Percentiles rank a stretch among this genome's conserved stretches.
These are phyloP conservation scores for Aspergillus flavus DNA, from an alignment of 2,329 filamentous ascomycete genomes.

Conservation along the genomic window DNA sequence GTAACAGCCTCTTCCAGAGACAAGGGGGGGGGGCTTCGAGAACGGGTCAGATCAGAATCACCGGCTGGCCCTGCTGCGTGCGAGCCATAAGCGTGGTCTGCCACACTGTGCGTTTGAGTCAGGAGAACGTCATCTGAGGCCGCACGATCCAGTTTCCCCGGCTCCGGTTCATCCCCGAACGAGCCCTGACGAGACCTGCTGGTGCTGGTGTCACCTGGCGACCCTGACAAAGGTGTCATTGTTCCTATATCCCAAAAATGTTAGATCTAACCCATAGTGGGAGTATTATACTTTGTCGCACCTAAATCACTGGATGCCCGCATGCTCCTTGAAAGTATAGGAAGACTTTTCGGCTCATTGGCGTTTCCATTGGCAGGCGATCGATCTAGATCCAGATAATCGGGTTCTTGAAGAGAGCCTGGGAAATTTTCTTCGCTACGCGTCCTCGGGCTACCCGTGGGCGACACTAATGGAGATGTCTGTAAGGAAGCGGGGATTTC, in stretches of 20 bases:
- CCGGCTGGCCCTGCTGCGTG: constrained; percentile 16
- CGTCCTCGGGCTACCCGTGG: constrained; percentile 73
- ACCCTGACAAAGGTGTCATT: constrained; percentile 44
- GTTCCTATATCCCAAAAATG: constrained; percentile 31
- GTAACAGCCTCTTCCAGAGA: constrained; percentile 75
- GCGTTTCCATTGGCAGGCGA: constrained; percentile 22
- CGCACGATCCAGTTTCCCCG: constrained; percentile 50
- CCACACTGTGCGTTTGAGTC: constrained; percentile 36
- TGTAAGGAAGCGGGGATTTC: constrained; percentile 91
- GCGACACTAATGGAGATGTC: constrained; percentile 91
- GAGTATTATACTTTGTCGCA: constrained; percentile 18
- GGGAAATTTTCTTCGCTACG: constrained; percentile 34
- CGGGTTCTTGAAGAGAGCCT: constrained; percentile 50
- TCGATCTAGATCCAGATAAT: constrained; percentile 52
- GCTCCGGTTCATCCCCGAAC: constrained; percentile 42
- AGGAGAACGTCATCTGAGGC: constrained; percentile 59
- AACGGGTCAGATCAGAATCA: constrained; percentile 46
- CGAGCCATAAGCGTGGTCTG: constrained; percentile 14
- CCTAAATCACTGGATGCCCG: constrained; percentile 53
- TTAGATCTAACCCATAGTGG: neutral
- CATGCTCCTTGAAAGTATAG: constrained; percentile 30
- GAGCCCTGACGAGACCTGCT: constrained; percentile 29
- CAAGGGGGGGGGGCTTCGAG: constrained; percentile 76
- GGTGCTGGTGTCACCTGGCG: constrained; percentile 35
- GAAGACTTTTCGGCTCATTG: constrained; percentile 29